phyloP scores from a whole-genome alignment of 208 protist species.

The Trypanosoma congolense region DNA sequence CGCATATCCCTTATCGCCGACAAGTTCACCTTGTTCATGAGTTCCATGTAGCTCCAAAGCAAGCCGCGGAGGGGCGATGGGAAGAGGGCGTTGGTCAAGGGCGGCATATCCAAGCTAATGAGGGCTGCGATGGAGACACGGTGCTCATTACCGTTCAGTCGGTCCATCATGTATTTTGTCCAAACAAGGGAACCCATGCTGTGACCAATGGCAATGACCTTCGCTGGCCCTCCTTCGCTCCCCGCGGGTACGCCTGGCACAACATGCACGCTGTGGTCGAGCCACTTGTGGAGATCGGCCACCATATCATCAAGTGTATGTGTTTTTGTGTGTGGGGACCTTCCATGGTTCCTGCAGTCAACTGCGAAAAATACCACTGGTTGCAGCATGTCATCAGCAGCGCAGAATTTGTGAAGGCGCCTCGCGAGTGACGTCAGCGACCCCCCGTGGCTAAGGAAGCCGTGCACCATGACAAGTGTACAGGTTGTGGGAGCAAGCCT shows the following conservation, averaged over 20 bases:
- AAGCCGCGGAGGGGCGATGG: constrained; percentile 21
- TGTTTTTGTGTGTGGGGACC: no score
- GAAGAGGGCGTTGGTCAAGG: constrained; percentile 28
- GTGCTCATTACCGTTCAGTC: background rate
- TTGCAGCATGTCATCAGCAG: no score
- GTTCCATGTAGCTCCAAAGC: constrained; percentile 27
- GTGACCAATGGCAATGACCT: constrained; percentile 47
- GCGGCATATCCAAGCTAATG: constrained; percentile 56
- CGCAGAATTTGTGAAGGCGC: no score
- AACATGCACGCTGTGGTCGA: constrained; percentile 10
- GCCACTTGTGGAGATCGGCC: constrained; percentile 33
- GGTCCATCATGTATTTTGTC: constrained; percentile 44
- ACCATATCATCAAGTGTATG: no score
- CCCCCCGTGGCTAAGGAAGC: no score
- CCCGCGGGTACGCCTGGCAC: background rate
- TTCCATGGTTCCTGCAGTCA: no score
- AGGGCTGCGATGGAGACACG: constrained; percentile 19
- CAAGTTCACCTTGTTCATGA: constrained; percentile 42
- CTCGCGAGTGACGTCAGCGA: no score
- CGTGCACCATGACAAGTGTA: no score
- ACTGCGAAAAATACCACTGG: no score
- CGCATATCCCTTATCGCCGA: constrained; percentile 30
- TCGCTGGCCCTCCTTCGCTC: constrained; percentile 1
- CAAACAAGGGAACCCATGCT: constrained; percentile 62
- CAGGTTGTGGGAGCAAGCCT: no score